Conservation (phyloP, 2,329 filamentous ascomycete genomes). For the Colletotrichum plurivorum region DNA sequence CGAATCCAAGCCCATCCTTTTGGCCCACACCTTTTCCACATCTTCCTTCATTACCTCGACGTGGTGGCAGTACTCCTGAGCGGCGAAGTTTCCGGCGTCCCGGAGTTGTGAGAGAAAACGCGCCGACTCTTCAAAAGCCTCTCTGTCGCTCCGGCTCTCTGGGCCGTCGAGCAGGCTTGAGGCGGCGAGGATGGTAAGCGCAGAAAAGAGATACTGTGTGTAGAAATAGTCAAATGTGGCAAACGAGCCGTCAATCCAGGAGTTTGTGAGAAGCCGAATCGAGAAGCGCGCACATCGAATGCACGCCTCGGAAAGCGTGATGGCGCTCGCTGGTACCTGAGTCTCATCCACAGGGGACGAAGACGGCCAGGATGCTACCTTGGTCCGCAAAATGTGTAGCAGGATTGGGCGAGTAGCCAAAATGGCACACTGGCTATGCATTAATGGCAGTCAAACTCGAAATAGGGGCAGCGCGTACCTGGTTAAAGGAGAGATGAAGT, state of each 20-base stretch:
- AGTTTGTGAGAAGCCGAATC: slow-evolving; percentile 55
- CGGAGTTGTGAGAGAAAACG: slow-evolving; percentile 55
- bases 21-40: slow-evolving; percentile 19
- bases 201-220: slow-evolving; percentile 63
- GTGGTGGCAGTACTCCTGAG: slow-evolving; percentile 57
- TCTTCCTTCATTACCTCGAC: slow-evolving; percentile 51
- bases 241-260: slow-evolving; percentile 62
- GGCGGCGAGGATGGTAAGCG: slow-evolving; percentile 59
- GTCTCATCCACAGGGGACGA: slow-evolving; percentile 40
- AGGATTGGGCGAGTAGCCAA: slow-evolving; percentile 52
- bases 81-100: slow-evolving; percentile 56
- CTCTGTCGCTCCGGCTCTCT: slow-evolving; percentile 51
- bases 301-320: slow-evolving; percentile 59
- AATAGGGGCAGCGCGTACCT: slow-evolving; percentile 40
- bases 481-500: slow-evolving; percentile 52
- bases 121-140: slow-evolving; percentile 55
- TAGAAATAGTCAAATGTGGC: slow-evolving; percentile 62
- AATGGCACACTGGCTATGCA: slow-evolving; percentile 47
- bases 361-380: slow-evolving; percentile 42
- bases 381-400: slow-evolving; percentile 49
- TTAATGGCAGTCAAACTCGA: neutral
- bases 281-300: slow-evolving; percentile 62
- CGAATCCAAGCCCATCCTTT: slow-evolving; percentile 6
- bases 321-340: slow-evolving; percentile 49
- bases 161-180: slow-evolving; percentile 54